Base-by-base conservation (phyloP, 352 stramenopile species). In the Globisporangium carolinianum region DNA sequence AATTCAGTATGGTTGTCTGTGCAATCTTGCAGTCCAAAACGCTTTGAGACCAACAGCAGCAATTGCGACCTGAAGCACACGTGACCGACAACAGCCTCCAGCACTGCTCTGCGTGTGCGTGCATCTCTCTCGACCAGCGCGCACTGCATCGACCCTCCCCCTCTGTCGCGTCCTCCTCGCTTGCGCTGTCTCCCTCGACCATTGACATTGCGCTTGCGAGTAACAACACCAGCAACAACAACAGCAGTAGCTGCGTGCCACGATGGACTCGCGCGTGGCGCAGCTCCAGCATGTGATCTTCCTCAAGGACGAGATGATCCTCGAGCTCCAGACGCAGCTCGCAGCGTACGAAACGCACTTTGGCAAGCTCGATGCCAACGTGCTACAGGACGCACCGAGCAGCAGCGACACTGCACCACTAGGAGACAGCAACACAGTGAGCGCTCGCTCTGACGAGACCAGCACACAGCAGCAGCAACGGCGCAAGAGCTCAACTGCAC, bases 231-330 rank as follows among this genome's bases (percentile, higher is more conserved):
- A 14, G 12, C 48, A 46, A 6, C 14, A 43, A 10, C 17, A 43
- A 12, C 35, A n/a, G 14, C 8, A 12, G 1, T 35, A 11, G 14
- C 8, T 9, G 15, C 24, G 5, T 14, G 36, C 32, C 43, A 37
- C 60, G 18, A 85, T 85, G 75, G 72, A 82, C 52, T 69, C 69
- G 65, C 72, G 72, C 41, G 68, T 89, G 17, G 50, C 68, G 41
- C 79, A 87, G 69, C 75, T 92, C 51, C 79, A 92, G 67, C 79
- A 88, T 47, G 75, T 92, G 58, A 90, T 92, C 56, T 65, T 87
- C 54, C 87, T 90, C 67, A 92, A 92, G 62, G 83, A 92, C 61
- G 64, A 87, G 58, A 89, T 90, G 78, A 90, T 92, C 61, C 63
- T 92, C 32, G 72, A 83, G 57, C 68, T 92, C 14, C 78, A 89